phyloP scores from a whole-genome alignment of 2,329 filamentous ascomycete genomes.

The Colletotrichum chlorophyti region DNA sequence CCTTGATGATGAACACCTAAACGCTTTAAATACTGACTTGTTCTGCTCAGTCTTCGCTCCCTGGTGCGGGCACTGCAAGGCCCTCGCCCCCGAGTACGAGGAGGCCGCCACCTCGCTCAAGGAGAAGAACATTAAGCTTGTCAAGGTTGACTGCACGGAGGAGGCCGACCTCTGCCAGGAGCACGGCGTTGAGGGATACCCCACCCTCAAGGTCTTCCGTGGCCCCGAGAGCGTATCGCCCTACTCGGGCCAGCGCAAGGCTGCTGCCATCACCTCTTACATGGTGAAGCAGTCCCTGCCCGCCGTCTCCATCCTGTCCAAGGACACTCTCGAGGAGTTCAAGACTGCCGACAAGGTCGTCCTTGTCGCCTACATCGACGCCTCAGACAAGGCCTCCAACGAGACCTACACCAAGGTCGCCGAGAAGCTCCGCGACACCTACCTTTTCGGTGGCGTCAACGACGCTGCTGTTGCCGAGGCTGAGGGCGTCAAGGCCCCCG shows the following conservation, averaged over 20 bases:
- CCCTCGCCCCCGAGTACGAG: slow-evolving; percentile 91
- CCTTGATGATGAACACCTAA: background rate
- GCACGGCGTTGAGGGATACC: slow-evolving; percentile 95
- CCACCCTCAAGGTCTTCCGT: slow-evolving; percentile 98
- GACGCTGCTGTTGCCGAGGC: slow-evolving; percentile 86
- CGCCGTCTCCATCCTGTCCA: slow-evolving; percentile 82
- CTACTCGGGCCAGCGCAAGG: slow-evolving; percentile 90
- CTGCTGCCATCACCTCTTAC: slow-evolving; percentile 78
- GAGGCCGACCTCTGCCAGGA: slow-evolving; percentile 90
- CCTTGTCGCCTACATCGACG: slow-evolving; percentile 84
- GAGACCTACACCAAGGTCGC: slow-evolving; percentile 80
- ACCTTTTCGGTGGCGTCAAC: slow-evolving; percentile 88
- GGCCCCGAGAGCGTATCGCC: slow-evolving; percentile 80
- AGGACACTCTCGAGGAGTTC: slow-evolving; percentile 90
- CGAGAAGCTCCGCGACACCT: slow-evolving; percentile 83
- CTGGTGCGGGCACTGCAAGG: slow-evolving; percentile 99
- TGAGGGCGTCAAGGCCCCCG: slow-evolving; percentile 86
- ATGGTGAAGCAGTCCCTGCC: slow-evolving; percentile 99
- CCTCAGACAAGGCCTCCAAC: slow-evolving; percentile 83
- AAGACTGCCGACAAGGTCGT: slow-evolving; percentile 98
- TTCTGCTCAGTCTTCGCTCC: slow-evolving; percentile 79
- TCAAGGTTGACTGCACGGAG: slow-evolving; percentile 94
- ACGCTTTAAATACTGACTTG: slow-evolving; percentile 42
- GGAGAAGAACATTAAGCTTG: slow-evolving; percentile 85
- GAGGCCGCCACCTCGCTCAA: slow-evolving; percentile 83